phyloP scores from a whole-genome alignment of 768 basidiomycete genomes.

The Trichaptum fuscoviolaceum region DNA sequence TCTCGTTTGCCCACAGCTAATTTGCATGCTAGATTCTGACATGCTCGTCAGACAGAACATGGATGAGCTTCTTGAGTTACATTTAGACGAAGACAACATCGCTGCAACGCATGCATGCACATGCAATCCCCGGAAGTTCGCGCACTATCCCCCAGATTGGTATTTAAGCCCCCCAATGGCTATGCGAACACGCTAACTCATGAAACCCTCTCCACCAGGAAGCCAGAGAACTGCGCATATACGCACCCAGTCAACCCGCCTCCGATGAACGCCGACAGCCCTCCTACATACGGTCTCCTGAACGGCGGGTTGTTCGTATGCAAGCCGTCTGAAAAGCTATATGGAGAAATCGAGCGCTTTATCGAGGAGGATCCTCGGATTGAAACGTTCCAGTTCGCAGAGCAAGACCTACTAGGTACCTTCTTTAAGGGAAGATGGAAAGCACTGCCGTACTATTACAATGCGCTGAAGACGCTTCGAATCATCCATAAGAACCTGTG shows the following conservation, averaged over 20 bases:
- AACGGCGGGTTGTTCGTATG: conserved; percentile 90
- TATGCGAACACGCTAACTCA: background rate
- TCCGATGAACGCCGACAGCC: conserved; percentile 37
- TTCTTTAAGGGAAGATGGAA: conserved; percentile 77
- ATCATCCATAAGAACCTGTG: conserved; percentile 69
- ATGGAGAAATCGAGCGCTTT: conserved; percentile 48
- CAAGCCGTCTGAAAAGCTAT: conserved; percentile 58
- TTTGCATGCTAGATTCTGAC: conserved; percentile 83
- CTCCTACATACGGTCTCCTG: conserved; percentile 72
- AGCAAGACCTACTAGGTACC: conserved; percentile 86
- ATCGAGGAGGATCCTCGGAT: conserved; percentile 53
- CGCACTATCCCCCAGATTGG: conserved; percentile 92
- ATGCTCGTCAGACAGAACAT: conserved; percentile 82
- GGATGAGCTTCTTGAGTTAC: conserved; percentile 61
- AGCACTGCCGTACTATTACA: conserved; percentile 82
- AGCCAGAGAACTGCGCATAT: conserved; percentile 85
- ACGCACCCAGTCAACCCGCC: conserved; percentile 45
- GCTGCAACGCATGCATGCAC: conserved; percentile 89
- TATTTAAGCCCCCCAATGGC: conserved; percentile 17
- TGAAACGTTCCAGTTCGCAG: conserved; percentile 63
- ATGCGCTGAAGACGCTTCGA: conserved; percentile 84
- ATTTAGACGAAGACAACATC: conserved; percentile 63
- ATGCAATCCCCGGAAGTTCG: conserved; percentile 83
- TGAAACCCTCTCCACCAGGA: too few species aligned
- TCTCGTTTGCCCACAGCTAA: conserved; percentile 37